These are phyloP conservation scores for Leccinellum rugosiceps DNA, from an alignment of 768 basidiomycete genomes.

Conservation along the genomic window DNA sequence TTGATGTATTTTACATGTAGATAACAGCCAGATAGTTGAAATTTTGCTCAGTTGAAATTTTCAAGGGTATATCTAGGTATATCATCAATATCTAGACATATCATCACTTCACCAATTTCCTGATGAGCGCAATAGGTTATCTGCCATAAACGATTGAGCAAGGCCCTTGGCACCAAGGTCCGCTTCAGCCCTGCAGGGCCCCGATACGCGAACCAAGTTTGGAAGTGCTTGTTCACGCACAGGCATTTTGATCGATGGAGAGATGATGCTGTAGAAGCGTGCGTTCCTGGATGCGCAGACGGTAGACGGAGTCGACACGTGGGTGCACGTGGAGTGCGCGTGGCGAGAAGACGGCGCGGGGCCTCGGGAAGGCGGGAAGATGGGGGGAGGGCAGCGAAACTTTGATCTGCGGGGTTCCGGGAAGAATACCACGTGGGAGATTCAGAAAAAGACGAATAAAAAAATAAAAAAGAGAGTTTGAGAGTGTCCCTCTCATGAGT, in stretches of 20 bases:
- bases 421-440: constrained; percentile 20
- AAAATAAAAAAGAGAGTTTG: constrained; percentile 7
- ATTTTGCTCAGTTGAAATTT: no score
- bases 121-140: not conserved
- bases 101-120: no score
- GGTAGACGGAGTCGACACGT: constrained; percentile 5
- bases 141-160: not conserved
- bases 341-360: constrained; percentile 3
- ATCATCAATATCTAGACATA: no score
- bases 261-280: not conserved
- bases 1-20: no score
- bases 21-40: no score
- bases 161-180: not conserved
- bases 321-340: constrained; percentile 19
- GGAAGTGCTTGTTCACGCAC: not conserved
- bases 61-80: no score
- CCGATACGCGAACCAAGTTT: not conserved
- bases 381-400: not conserved
- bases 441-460: constrained; percentile 1
- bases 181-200: not conserved
- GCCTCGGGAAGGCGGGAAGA: not conserved
- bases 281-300: not conserved
- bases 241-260: no score
- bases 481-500: not conserved
- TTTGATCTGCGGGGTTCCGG: not conserved